phyloP scores from a whole-genome alignment of 495 filamentous ascomycete species.

The Neurospora sp. region DNA sequence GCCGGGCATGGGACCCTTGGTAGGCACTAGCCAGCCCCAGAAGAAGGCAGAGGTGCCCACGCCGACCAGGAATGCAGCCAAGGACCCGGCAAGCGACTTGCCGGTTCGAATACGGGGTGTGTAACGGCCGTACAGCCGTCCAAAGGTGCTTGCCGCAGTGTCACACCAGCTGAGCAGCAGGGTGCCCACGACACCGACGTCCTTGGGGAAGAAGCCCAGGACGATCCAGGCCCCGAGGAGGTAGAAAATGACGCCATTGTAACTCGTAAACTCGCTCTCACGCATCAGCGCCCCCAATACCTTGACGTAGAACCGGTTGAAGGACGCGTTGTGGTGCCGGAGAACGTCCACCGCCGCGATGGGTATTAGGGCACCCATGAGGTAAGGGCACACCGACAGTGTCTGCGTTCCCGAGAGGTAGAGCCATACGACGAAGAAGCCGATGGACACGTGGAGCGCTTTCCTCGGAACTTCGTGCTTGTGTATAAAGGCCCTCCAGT shows the following conservation, averaged over 20 bases:
- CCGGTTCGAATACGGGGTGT: constrained; percentile 75
- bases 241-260: constrained; percentile 96
- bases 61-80: constrained; percentile 74
- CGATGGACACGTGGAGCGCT: constrained; percentile 82
- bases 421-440: constrained; percentile 77
- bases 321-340: constrained; percentile 64
- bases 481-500: constrained; percentile 63
- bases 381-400: constrained; percentile 63
- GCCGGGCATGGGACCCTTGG: constrained; percentile 52
- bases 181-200: constrained; percentile 81
- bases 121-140: constrained; percentile 75
- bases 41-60: constrained; percentile 71
- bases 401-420: constrained; percentile 71
- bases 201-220: constrained; percentile 82
- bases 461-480: constrained; percentile 71
- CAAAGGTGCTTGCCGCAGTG: constrained; percentile 89
- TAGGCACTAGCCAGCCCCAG: constrained; percentile 77
- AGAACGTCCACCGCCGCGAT: constrained; percentile 74
- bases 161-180: constrained; percentile 95
- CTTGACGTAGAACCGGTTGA: constrained; percentile 83
- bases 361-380: constrained; percentile 77
- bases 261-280: constrained; percentile 83
- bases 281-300: constrained; percentile 87
- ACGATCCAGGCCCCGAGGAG: constrained; percentile 81
- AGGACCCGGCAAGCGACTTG: constrained; percentile 83